phyloP scores from a whole-genome alignment of 768 basidiomycete species.

The Phaffia tasmanica region DNA sequence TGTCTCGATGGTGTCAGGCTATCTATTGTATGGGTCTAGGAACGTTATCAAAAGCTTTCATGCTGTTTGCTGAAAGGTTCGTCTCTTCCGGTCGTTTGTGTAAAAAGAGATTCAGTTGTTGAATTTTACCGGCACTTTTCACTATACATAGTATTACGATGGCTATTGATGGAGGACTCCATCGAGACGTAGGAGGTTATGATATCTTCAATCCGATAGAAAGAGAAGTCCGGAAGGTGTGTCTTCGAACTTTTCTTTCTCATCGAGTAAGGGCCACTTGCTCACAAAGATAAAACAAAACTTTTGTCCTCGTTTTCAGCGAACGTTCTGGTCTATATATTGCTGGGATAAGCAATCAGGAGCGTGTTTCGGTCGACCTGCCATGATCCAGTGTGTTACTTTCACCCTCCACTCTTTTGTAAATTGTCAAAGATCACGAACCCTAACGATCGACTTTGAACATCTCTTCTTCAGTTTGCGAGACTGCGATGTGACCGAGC shows the following conservation, averaged over 20 bases:
- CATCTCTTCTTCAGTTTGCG: constrained; percentile 34
- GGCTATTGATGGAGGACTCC: constrained; percentile 76
- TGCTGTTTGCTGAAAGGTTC: constrained; percentile 65
- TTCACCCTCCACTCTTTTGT: neutral
- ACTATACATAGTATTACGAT: constrained; percentile 49
- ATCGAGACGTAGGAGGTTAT: constrained; percentile 66
- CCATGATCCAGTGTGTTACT: constrained; percentile 51
- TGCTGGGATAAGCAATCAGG: constrained; percentile 90
- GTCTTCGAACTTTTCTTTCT: constrained; percentile 7
- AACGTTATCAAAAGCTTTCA: constrained; percentile 73
- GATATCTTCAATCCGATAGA: constrained; percentile 74
- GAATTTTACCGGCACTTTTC: neutral
- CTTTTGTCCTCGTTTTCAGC: constrained; percentile 32
- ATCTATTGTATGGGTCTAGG: constrained; percentile 86
- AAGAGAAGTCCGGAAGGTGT: constrained; percentile 68
- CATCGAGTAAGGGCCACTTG: neutral
- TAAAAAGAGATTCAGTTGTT: neutral
- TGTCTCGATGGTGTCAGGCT: constrained; percentile 32
- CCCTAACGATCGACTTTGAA: too few relatives aligned
- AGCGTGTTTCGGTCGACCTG: constrained; percentile 73
- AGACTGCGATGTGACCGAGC: constrained; percentile 86
- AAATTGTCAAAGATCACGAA: neutral
- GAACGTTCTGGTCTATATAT: constrained; percentile 94
- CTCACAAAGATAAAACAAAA: neutral
- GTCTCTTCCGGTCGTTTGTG: neutral